These are phyloP conservation scores for Straminergon stramineum DNA, from an alignment of 225 moss, liverwort and hornwort genomes.

Conservation along the genomic window DNA sequence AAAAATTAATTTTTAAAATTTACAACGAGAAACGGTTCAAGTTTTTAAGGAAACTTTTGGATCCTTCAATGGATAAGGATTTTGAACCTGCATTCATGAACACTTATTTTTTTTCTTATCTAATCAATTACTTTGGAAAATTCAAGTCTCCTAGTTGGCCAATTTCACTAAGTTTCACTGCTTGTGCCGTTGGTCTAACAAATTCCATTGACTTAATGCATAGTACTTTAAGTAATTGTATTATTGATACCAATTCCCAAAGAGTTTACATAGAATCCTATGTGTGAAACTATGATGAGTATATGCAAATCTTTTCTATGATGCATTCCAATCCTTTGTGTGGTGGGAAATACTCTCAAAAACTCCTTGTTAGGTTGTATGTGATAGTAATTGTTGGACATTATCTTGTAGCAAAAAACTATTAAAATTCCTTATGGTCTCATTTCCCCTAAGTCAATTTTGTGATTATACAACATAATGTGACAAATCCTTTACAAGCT, in stretches of 20 bases:
- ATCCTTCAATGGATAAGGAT: background rate
- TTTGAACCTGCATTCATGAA: background rate
- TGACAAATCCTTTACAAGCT: background rate
- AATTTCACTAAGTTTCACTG: background rate
- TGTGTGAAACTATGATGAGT: background rate
- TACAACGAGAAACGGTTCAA: background rate
- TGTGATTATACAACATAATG: background rate
- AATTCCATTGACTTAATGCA: background rate
- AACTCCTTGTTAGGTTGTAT: fast-evolving
- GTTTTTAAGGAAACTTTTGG: background rate
- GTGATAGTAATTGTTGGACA: no score
- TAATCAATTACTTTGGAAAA: background rate
- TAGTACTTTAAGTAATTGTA: no score
- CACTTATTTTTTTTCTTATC: background rate
- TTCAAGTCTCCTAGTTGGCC: background rate
- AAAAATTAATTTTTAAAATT: no score
- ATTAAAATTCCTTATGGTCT: background rate
- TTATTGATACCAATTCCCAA: background rate
- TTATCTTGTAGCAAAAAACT: no score
- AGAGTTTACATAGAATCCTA: background rate
- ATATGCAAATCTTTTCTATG: background rate
- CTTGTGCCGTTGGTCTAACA: background rate
- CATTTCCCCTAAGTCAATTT: no score
- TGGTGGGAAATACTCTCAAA: no score
- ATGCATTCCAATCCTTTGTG: background rate